Evolutionary conservation across 208 protist species (phyloP).

Genomic region (Acanthamoeba healyi): DNA sequence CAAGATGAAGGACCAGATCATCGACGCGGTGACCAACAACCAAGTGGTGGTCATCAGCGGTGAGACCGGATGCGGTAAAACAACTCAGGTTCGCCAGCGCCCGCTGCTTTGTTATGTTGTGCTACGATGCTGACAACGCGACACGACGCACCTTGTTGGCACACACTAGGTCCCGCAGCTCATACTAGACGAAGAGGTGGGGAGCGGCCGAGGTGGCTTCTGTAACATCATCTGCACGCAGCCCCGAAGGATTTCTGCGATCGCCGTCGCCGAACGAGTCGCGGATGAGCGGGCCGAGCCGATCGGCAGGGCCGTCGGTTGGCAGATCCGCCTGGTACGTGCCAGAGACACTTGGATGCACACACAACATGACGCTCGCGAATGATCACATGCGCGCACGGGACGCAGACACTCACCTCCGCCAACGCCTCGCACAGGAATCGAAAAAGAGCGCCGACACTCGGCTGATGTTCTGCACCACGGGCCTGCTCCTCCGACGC

Average conservation of each 20-base stretch:
- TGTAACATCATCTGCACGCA: constrained; percentile 82
- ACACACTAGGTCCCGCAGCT: constrained; percentile 96
- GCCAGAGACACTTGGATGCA: too few relatives aligned
- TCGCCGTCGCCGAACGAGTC: constrained; percentile 85
- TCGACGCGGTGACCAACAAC: constrained; percentile 23
- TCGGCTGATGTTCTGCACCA: constrained; percentile 86
- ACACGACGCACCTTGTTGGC: too few relatives aligned
- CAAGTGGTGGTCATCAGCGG: constrained; percentile 95
- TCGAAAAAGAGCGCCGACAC: constrained; percentile 73
- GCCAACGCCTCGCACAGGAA: too few relatives aligned
- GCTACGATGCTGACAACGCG: too few relatives aligned
- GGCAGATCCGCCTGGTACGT: constrained; percentile 33
- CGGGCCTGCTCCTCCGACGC: constrained; percentile 86
- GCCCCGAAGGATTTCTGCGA: constrained; percentile 80
- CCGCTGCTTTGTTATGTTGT: neutral
- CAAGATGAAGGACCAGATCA: constrained; percentile 56
- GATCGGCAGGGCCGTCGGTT: neutral
- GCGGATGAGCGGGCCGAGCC: constrained; percentile 79
- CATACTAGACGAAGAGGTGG: constrained; percentile 91
- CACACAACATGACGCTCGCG: too few relatives aligned
- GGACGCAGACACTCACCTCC: too few relatives aligned
- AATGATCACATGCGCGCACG: too few relatives aligned
- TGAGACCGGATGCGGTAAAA: constrained; percentile 97
- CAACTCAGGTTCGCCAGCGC: constrained; percentile 94
- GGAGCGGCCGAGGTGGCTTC: constrained; percentile 14